Base-by-base conservation (phyloP, 2,329 filamentous ascomycete genomes). In the Trichoderma pleuroti region DNA sequence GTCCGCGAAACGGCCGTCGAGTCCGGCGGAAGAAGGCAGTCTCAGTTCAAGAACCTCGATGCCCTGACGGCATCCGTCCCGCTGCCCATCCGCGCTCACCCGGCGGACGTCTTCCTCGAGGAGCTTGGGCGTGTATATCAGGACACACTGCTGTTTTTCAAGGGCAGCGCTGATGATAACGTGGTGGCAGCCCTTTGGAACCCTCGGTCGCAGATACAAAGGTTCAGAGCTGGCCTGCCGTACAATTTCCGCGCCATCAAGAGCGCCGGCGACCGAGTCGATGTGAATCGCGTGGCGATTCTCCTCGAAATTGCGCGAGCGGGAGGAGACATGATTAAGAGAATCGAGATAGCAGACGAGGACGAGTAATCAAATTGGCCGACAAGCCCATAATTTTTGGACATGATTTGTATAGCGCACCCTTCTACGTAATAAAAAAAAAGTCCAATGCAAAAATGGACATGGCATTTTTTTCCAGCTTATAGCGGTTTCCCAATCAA, bases 31-130 rank as follows among this genome's bases (percentile, higher is more conserved):
- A 80, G 76, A 61, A 81, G 83, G 60, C 81, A 85, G 46, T 80
- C 80, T n/a, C 85, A 86, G 34, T 98, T 91, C 85, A 97, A 97
- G 82, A 98, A 98, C 78, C 84, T 98, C 39, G 88, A 91, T 74
- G 82, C 88, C 34, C 85, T 86, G 70, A 85, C 82, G n/a, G 81
- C 83, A 62, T 78, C 79, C 73, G 80, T 76, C 67, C 81, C 77
- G 72, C 80, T 81, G 11, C 84, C 86, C 39, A 76, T 90, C 5
- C 86, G 88, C 2, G 86, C 87, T 26, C 84, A 90, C n/a, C 88
- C 92, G 0, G 83, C 90, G 1, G 81, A 83, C 10, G 83, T 89
- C 10, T 90, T 95, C 71, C 80, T 94, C 18, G 81, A 84, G 18
- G 92, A 96, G 76, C 82, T 98, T 14, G 84, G 88, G 73, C 82